Evolutionary conservation across 495 filamentous ascomycete species (phyloP), one percentile per base, ranked within the genome.

Genomic region (Hyaloscypha variabilis): DNA sequence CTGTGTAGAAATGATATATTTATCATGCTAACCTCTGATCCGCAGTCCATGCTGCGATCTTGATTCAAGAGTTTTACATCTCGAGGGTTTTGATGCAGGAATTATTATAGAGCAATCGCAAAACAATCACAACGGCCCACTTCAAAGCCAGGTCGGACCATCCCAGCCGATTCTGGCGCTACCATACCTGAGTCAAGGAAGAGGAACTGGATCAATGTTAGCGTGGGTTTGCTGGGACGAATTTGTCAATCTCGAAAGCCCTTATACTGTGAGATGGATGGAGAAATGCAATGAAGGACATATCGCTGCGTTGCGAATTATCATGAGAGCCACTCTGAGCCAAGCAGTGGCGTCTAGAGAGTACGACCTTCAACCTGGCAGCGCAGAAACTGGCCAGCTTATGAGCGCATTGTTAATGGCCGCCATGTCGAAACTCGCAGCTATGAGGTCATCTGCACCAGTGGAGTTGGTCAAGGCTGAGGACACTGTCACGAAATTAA

Each of bases 181-280:
- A 10, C 64, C 64, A 57, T 57, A 66, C 28, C 39, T 66, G 8
- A 46, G 30, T n/a, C 65, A 65, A 62, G 67, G 39, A 21, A 46
- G 34, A 21, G 71, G 69, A 29, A 42, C 8, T 8, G 71, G 71
- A 55, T 73, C 71, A n/a, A 73, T 73, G 71, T 50, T 73, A 51
- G 71, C 71, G n/a, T 73, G 69, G 69, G 69, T 73, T 28, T 73
- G 71, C 56, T 73, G 71, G 69, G 71, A 73, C 62, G 71, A 73
- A 57, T 73, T 73, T 61, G 71, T 73, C 64, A 67, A 69, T 23
- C 71, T 73, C 31, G 31, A 73, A 63, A 67, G 29, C 39, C 71
- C 71, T 21, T 73, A 58, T n/a, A 71, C 54, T 4, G 67, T 73
- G 26, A 62, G 71, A 49, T 73, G 71, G 71, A 69, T 71, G 66